Evolutionary conservation across 306 rosid genomes (phyloP).

Genomic region (Vigna nakashimae): DNA sequence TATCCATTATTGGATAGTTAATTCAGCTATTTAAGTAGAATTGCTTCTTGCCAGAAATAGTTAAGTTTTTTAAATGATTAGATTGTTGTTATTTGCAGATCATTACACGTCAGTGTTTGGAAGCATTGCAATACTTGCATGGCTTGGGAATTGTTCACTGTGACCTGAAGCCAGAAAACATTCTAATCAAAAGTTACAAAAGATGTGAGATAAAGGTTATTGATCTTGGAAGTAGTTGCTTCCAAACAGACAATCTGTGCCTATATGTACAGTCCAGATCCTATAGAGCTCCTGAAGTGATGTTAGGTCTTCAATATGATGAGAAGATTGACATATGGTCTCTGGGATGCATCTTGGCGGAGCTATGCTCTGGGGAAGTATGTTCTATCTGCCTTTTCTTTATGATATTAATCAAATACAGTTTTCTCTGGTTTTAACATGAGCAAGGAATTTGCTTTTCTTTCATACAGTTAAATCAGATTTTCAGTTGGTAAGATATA

Average conservation of each 20-base stretch:
- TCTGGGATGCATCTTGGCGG: conserved; percentile 96
- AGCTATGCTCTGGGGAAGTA: conserved; percentile 96
- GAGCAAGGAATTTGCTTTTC: conserved; percentile 15
- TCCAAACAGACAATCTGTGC: conserved; percentile 81
- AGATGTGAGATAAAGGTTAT: conserved; percentile 92
- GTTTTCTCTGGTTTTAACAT: conserved; percentile 15
- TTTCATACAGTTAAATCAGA: neutral
- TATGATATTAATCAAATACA: conserved; percentile 26
- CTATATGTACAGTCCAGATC: conserved; percentile 97
- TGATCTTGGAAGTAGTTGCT: conserved; percentile 99
- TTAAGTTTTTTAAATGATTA: conserved; percentile 36
- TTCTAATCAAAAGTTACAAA: conserved; percentile 85
- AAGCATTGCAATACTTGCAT: conserved; percentile 93
- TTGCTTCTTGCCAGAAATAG: conserved; percentile 31
- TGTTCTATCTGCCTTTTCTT: conserved; percentile 41
- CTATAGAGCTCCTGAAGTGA: conserved; percentile 98
- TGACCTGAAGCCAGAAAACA: conserved; percentile 95
- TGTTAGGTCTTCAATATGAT: conserved; percentile 90
- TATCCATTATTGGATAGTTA: conserved; percentile 19
- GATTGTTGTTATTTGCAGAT: conserved; percentile 54
- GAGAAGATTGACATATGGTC: conserved; percentile 98
- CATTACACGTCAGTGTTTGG: conserved; percentile 88
- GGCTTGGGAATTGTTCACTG: conserved; percentile 89
- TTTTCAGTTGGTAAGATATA: neutral
- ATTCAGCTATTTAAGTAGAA: conserved; percentile 25